Evolutionary conservation across 495 filamentous ascomycete species (phyloP).

Genomic region (Echria macrotheca): DNA sequence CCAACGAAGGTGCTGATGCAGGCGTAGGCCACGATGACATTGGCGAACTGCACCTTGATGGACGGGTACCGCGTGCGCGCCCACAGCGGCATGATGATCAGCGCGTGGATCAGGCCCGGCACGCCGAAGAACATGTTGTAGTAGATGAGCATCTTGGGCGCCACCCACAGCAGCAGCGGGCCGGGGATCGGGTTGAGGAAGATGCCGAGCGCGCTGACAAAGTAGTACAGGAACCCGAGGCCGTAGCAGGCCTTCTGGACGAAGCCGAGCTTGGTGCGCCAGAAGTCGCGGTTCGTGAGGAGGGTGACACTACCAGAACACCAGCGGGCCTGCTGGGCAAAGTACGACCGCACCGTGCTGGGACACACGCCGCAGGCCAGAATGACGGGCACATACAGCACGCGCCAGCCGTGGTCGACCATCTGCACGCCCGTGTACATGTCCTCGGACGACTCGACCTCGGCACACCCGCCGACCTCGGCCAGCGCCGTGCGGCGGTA

Average conservation of each 20-base stretch:
- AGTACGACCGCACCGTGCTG: constrained; percentile 28
- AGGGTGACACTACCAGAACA: constrained; percentile 26
- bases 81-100: constrained; percentile 24
- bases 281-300: constrained; percentile 26
- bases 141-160: constrained; percentile 25
- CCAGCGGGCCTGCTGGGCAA: constrained; percentile 33
- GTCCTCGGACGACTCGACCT: constrained; percentile 33
- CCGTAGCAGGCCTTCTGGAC: constrained; percentile 28
- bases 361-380: constrained; percentile 29
- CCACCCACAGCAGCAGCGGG: constrained; percentile 21
- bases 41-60: constrained; percentile 31
- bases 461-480: constrained; percentile 25
- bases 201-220: constrained; percentile 25
- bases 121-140: constrained; percentile 30
- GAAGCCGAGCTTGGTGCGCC: constrained; percentile 23
- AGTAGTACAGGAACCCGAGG: constrained; percentile 28
- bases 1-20: constrained; percentile 28
- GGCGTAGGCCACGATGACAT: constrained; percentile 28
- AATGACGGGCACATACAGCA: constrained; percentile 26
- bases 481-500: constrained; percentile 22
- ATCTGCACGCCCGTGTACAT: constrained; percentile 22
- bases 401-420: constrained; percentile 26
- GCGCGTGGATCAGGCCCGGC: constrained; percentile 26
- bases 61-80: constrained; percentile 23
- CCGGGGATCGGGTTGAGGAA: constrained; percentile 30